phyloP scores from a whole-genome alignment of 345 rosid genomes.

The Dovyalis caffra region DNA sequence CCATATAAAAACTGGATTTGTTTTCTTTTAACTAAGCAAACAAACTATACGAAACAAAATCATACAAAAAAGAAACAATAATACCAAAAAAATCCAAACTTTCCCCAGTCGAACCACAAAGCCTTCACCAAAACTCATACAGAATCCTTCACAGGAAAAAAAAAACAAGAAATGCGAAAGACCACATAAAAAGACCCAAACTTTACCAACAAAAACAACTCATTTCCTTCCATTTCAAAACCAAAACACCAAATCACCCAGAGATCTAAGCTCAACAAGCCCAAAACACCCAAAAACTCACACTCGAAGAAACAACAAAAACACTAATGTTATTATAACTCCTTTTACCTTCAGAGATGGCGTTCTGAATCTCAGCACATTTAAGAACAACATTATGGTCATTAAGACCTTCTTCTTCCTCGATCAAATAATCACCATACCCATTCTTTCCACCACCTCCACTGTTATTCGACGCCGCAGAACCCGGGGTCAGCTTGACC shows the following conservation, averaged over 20 bases:
- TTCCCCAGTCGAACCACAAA: neutral
- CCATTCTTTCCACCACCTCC: conserved; percentile 46
- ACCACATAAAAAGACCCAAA: neutral
- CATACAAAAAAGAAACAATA: neutral
- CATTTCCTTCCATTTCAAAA: neutral
- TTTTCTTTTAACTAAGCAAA: neutral
- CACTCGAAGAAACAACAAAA: neutral
- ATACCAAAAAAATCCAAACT: neutral
- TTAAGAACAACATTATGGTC: conserved; percentile 76
- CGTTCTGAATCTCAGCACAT: conserved; percentile 90
- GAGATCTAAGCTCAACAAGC: neutral
- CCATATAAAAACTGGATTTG: neutral
- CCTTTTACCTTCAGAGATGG: conserved; percentile 65
- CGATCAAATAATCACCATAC: conserved; percentile 63
- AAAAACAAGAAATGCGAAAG: neutral
- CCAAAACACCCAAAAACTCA: neutral
- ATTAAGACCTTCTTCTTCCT: conserved; percentile 88
- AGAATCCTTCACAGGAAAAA: neutral
- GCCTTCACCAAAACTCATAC: neutral
- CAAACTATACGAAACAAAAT: neutral
- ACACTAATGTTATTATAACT: neutral
- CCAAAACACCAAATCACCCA: neutral
- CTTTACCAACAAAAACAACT: neutral
- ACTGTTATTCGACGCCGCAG: neutral
- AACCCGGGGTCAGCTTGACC: conserved; percentile 49